Percentiles rank a stretch among this genome's conserved stretches.
phyloP scores from a whole-genome alignment of 352 stramenopile genomes.

The Thraustotheca clavata region DNA sequence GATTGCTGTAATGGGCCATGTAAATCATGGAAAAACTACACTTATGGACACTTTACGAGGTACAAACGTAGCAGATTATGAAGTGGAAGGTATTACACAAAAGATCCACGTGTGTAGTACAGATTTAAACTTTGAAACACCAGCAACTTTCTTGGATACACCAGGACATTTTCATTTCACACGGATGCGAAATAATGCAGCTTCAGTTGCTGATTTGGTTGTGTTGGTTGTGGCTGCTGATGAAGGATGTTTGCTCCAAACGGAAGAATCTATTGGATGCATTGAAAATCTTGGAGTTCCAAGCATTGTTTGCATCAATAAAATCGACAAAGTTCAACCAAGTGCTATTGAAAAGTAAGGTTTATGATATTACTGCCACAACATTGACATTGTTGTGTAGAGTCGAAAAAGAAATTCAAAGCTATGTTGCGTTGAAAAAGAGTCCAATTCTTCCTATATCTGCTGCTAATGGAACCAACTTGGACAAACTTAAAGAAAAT shows the following conservation, averaged over 20 bases:
- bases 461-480: constrained; percentile 44
- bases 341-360: constrained; percentile 33
- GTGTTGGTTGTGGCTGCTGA: constrained; percentile 96
- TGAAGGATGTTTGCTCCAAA: constrained; percentile 98
- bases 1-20: constrained; percentile 99
- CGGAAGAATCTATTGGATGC: constrained; percentile 92
- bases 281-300: constrained; percentile 72
- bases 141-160: constrained; percentile 97
- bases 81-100: constrained; percentile 99
- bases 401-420: constrained; percentile 39
- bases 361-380: neutral
- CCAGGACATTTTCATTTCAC: constrained; percentile 99
- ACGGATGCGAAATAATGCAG: constrained; percentile 95
- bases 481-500: constrained; percentile 40
- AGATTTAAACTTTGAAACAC: constrained; percentile 55
- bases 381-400: constrained; percentile 22
- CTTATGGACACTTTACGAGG: constrained; percentile 94
- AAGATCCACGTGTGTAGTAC: constrained; percentile 96
- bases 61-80: constrained; percentile 84
- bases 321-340: constrained; percentile 56
- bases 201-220: constrained; percentile 97
- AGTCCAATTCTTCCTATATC: constrained; percentile 72
- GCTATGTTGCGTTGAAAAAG: constrained; percentile 74
- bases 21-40: constrained; percentile 99
- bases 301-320: constrained; percentile 78